A percentile compares a stretch with the other conserved stretches of the same genome.
phyloP scores from a whole-genome alignment of 179 eudicot genomes.

The Actinidia polygama region DNA sequence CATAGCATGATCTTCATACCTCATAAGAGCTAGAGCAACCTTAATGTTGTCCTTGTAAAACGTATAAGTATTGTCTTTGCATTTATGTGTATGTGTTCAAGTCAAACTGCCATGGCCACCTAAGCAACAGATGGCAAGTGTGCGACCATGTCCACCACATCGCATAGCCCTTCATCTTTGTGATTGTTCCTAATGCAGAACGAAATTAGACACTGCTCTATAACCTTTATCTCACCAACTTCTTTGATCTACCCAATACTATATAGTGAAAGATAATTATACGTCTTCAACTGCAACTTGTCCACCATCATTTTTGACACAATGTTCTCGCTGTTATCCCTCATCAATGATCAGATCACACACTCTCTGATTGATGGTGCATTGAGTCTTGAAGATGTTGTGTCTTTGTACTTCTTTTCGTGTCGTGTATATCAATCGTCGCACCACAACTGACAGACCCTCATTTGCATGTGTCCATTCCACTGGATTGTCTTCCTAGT shows the following conservation, averaged over 20 bases:
- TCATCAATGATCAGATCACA: not conserved
- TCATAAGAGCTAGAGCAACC: not conserved
- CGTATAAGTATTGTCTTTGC: not conserved
- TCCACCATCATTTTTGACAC: not conserved
- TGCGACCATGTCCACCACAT: constrained; percentile 5
- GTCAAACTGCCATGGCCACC: constrained; percentile 6
- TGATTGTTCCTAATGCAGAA: not conserved
- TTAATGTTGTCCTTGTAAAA: not conserved
- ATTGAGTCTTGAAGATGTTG: not conserved
- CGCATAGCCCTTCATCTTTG: not conserved
- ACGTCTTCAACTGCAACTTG: not conserved
- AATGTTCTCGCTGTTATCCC: not conserved
- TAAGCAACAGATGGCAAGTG: not conserved
- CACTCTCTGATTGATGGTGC: not conserved
- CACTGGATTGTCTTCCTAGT: too few relatives aligned
- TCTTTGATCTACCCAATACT: not conserved
- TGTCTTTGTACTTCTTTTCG: not conserved
- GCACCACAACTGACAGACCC: not conserved
- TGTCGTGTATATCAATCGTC: too few relatives aligned
- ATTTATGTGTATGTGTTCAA: not conserved
- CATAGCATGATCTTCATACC: too few relatives aligned
- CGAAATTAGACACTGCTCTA: not conserved
- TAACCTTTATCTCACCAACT: not conserved
- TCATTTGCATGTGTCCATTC: not conserved
- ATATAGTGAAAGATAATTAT: not conserved